A percentile compares a stretch with the other conserved stretches of the same genome.
Conservation (phyloP, 2,329 filamentous ascomycete species). For the Pseudocercospora macadamiae region DNA sequence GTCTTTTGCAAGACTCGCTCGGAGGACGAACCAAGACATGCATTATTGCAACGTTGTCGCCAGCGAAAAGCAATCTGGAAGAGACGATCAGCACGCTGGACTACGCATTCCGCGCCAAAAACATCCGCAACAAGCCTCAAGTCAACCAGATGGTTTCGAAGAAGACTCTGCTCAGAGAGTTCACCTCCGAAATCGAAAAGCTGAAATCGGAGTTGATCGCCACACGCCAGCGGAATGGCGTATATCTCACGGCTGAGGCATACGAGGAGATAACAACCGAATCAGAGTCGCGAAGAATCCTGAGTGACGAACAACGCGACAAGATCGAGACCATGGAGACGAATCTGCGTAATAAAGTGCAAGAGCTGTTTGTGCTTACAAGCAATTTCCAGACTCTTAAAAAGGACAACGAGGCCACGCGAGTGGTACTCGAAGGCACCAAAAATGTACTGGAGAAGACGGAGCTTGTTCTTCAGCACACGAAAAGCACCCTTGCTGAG, state of each 20-base stretch:
- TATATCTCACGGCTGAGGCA: conserved; percentile 85
- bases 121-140: conserved; percentile 97
- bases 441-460: conserved; percentile 83
- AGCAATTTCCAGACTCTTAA: conserved; percentile 86
- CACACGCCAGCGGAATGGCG: conserved; percentile 89
- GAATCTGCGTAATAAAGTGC: conserved; percentile 88
- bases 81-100: conserved; percentile 98
- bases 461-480: conserved; percentile 78
- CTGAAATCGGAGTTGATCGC: conserved; percentile 92
- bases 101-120: conserved; percentile 97
- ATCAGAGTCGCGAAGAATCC: conserved; percentile 87
- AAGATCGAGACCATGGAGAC: conserved; percentile 91
- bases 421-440: conserved; percentile 72
- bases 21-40: conserved; percentile 96
- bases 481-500: conserved; percentile 74
- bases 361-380: conserved; percentile 85
- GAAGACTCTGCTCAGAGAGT: conserved; percentile 87
- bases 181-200: conserved; percentile 90
- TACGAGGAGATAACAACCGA: conserved; percentile 91
- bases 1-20: conserved; percentile 92
- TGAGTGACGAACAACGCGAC: conserved; percentile 88
- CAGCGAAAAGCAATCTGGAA: conserved; percentile 91
- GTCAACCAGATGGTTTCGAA: conserved; percentile 91
- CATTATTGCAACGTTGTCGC: conserved; percentile 96
- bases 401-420: conserved; percentile 83